A percentile compares a stretch with the other conserved stretches of the same genome.
phyloP scores from a whole-genome alignment of 2,329 filamentous ascomycete species.

The Purpureocillium lavendulum region DNA sequence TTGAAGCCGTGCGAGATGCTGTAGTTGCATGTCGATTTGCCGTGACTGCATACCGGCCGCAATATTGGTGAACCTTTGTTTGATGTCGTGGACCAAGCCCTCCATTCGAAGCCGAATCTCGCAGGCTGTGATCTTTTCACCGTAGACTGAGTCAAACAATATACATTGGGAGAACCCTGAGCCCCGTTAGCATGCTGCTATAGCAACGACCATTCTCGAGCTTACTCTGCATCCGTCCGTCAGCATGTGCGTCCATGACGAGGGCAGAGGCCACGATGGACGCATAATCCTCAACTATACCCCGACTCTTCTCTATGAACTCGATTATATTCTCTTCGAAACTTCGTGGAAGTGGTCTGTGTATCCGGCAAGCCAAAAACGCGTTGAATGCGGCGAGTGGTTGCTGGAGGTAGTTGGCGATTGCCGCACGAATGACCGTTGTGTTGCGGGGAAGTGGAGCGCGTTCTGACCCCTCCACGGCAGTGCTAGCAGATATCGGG shows the following conservation, averaged over 20 bases:
- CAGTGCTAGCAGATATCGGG: too few relatives aligned
- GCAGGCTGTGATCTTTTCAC: not conserved
- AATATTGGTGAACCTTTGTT: not conserved
- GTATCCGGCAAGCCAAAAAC: not conserved
- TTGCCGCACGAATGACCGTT: not conserved
- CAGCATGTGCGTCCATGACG: not conserved
- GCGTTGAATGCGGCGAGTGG: not conserved
- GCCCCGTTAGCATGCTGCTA: not conserved
- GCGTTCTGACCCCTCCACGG: too few relatives aligned
- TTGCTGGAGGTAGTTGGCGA: not conserved
- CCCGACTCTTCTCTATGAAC: not conserved
- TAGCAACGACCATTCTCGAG: not conserved
- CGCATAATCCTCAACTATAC: not conserved
- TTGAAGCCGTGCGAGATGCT: not conserved
- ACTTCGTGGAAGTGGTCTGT: not conserved
- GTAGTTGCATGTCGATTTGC: not conserved
- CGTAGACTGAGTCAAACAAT: constrained; percentile 2
- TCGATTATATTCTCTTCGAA: not conserved
- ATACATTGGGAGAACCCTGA: not conserved
- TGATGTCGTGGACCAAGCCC: not conserved
- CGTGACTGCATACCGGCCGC: not conserved
- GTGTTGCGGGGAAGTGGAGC: not conserved
- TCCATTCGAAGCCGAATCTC: not conserved
- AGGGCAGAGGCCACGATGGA: constrained; percentile 1
- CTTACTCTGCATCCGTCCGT: not conserved